phyloP scores from a whole-genome alignment of 2,329 filamentous ascomycete genomes.

The Epichloe gansuensis region DNA sequence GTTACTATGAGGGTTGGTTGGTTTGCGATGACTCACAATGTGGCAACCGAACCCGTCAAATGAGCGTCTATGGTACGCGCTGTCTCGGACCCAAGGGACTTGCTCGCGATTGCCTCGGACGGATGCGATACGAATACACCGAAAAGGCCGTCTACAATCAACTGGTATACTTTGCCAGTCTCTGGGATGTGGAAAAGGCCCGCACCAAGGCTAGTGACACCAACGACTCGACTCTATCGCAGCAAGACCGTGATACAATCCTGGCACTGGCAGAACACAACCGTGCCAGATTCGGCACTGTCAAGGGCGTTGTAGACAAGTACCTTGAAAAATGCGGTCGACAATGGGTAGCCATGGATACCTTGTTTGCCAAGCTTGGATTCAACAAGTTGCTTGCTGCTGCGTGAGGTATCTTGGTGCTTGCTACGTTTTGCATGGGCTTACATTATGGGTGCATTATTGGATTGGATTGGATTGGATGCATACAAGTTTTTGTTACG shows the following conservation, averaged over 20 bases:
- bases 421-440: background rate
- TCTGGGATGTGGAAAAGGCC: constrained; percentile 87
- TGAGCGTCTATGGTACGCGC: constrained; percentile 82
- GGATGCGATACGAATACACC: constrained; percentile 76
- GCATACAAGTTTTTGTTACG: background rate
- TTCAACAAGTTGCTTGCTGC: constrained; percentile 27
- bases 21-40: constrained; percentile 84
- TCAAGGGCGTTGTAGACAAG: constrained; percentile 65
- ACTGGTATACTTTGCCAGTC: constrained; percentile 68
- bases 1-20: constrained; percentile 89
- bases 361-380: constrained; percentile 60
- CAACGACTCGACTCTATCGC: constrained; percentile 33
- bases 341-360: constrained; percentile 91
- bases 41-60: constrained; percentile 75
- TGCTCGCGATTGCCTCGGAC: constrained; percentile 70
- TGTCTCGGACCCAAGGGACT: constrained; percentile 82
- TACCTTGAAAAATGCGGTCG: constrained; percentile 84
- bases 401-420: background rate
- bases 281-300: constrained; percentile 60
- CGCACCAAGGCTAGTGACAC: constrained; percentile 37
- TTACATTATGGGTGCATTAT: background rate
- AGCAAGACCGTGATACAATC: constrained; percentile 52
- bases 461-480: background rate
- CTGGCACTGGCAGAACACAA: constrained; percentile 71
- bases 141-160: constrained; percentile 95